A percentile compares a stretch with the other conserved stretches of the same genome.
These are phyloP conservation scores for Solanum bulbocastanum DNA, from an alignment of 257 asterid species.

Conservation along the genomic window DNA sequence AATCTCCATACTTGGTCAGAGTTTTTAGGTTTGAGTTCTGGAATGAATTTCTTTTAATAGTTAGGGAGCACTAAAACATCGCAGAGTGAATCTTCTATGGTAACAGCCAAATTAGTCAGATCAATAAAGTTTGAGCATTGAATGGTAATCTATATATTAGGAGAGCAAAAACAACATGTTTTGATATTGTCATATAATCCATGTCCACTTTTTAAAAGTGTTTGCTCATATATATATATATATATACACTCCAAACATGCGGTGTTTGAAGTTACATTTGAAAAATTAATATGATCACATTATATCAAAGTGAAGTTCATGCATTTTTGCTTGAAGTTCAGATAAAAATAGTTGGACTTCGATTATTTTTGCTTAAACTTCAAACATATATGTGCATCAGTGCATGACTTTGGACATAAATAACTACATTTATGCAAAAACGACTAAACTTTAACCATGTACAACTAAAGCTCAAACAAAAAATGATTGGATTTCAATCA, in stretches of 20 bases:
- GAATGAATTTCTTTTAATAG: neutral
- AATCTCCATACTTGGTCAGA: neutral
- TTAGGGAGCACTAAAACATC: neutral
- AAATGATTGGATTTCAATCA: neutral
- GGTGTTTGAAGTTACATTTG: neutral
- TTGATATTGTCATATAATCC: neutral
- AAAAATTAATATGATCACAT: neutral
- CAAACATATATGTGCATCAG: no score
- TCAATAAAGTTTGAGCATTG: accelerated
- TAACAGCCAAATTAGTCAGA: neutral
- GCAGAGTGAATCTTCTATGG: neutral
- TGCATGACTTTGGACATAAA: neutral
- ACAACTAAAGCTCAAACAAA: neutral
- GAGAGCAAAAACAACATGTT: neutral
- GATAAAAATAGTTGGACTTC: neutral
- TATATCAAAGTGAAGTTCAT: neutral
- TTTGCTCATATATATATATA: neutral
- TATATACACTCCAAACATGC: neutral
- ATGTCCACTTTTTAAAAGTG: neutral
- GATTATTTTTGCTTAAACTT: neutral
- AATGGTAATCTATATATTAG: neutral
- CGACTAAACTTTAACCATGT: neutral
- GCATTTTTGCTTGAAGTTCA: neutral
- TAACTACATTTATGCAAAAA: neutral
- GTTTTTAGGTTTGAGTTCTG: neutral